A percentile compares a stretch with the other conserved stretches of the same genome.
Conservation (phyloP, 2,329 filamentous ascomycete genomes). For the Parasarocladium wereldwijsianum region DNA sequence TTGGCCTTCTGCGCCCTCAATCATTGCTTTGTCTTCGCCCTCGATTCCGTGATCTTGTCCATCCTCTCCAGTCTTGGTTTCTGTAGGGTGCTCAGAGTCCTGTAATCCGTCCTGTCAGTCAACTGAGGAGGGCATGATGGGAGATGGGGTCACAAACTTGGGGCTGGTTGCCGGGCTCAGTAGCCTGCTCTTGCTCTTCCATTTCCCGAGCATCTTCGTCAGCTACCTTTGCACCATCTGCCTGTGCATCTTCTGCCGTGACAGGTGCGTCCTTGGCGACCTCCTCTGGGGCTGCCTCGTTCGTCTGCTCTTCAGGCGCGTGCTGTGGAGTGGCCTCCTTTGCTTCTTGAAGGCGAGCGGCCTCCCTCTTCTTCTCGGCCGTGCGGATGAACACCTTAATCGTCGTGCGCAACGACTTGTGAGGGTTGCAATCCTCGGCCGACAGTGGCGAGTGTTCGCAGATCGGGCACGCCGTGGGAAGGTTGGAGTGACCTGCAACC, state of each 20-base stretch:
- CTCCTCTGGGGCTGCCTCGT: slow-evolving; percentile 8
- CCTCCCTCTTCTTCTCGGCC: slow-evolving; percentile 77
- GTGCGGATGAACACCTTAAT: slow-evolving; percentile 84
- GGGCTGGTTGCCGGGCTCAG: no score
- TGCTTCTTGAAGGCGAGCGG: slow-evolving; percentile 36
- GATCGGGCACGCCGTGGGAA: slow-evolving; percentile 72
- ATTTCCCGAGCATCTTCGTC: no score
- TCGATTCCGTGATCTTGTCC: slow-evolving; percentile 8
- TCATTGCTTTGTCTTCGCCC: slow-evolving; percentile 11
- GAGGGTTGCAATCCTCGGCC: slow-evolving; percentile 70
- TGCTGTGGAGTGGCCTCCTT: slow-evolving; percentile 24
- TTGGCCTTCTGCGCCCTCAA: slow-evolving; percentile 16
- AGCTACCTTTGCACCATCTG: no score
- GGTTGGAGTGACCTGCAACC: slow-evolving; percentile 52
- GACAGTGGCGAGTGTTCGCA: slow-evolving; percentile 87
- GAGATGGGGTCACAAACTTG: no score
- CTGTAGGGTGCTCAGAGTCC: background rate
- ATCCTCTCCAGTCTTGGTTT: slow-evolving; percentile 2
- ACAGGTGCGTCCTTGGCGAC: no score
- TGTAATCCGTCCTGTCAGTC: background rate
- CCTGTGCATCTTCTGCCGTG: no score
- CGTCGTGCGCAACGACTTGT: slow-evolving; percentile 84
- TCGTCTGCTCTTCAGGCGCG: slow-evolving; percentile 23
- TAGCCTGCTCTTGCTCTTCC: no score
- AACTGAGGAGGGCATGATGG: no score